A percentile compares a stretch with the other conserved stretches of the same genome.
phyloP scores from a whole-genome alignment of 768 basidiomycete genomes.

The Suillus bovinus region DNA sequence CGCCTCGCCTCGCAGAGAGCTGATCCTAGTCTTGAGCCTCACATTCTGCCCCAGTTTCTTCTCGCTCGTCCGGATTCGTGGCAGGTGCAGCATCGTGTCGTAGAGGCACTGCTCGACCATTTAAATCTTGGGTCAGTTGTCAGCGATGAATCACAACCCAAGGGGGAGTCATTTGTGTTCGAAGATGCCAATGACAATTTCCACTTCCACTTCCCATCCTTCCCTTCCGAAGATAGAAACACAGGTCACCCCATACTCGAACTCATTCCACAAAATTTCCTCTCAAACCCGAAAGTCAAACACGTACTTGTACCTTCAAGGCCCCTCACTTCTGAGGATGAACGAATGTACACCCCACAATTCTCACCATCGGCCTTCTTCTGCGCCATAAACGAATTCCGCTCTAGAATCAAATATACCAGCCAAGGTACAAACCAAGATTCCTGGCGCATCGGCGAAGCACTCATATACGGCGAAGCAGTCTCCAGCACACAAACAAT shows the following conservation, averaged over 20 bases:
- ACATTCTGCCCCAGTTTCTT: slow-evolving; percentile 30
- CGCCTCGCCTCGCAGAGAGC: slow-evolving; percentile 9
- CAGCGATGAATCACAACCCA: slow-evolving; percentile 35
- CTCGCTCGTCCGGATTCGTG: slow-evolving; percentile 27
- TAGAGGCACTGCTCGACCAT: slow-evolving; percentile 21
- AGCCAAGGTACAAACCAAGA: slow-evolving; percentile 25
- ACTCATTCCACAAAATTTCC: slow-evolving; percentile 28
- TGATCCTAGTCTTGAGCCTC: not conserved
- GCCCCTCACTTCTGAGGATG: slow-evolving; percentile 48
- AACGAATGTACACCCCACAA: slow-evolving; percentile 51
- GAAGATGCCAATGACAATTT: slow-evolving; percentile 75
- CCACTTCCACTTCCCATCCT: slow-evolving; percentile 48
- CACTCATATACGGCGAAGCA: slow-evolving; percentile 81
- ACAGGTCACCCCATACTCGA: slow-evolving; percentile 18
- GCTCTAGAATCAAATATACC: slow-evolving; percentile 27
- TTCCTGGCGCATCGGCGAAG: slow-evolving; percentile 69
- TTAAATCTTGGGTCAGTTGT: slow-evolving; percentile 47
- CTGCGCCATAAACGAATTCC: slow-evolving; percentile 40
- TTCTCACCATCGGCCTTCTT: slow-evolving; percentile 73
- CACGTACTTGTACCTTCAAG: slow-evolving; percentile 54
- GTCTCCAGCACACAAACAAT: slow-evolving; percentile 96
- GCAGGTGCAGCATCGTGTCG: slow-evolving; percentile 17
- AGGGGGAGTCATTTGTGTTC: slow-evolving; percentile 37
- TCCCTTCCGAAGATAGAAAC: slow-evolving; percentile 17
- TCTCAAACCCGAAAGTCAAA: slow-evolving; percentile 42